Evolutionary conservation across 768 basidiomycete genomes (phyloP).

Genomic region (Terana coerulea): DNA sequence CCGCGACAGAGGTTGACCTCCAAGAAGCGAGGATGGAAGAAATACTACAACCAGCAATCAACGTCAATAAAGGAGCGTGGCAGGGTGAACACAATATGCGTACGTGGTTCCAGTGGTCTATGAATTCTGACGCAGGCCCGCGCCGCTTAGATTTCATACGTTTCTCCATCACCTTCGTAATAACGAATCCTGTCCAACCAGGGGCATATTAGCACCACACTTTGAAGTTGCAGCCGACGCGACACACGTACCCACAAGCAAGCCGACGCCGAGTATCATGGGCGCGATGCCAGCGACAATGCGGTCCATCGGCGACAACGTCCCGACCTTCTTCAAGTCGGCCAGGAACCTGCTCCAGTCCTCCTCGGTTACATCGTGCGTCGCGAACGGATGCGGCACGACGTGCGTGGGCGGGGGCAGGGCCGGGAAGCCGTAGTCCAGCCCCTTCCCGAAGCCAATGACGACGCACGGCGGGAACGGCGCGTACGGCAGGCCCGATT

Average conservation of each 20-base stretch:
- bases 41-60: constrained; percentile 16
- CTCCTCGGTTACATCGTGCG: constrained; percentile 43
- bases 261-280: not conserved
- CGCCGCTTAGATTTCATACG: constrained; percentile 35
- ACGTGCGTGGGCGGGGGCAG: not conserved
- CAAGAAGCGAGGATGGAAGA: constrained; percentile 22
- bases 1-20: constrained; percentile 18
- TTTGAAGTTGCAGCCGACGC: not conserved
- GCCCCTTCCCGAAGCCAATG: not conserved
- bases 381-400: constrained; percentile 45
- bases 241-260: not conserved
- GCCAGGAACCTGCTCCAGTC: constrained; percentile 43
- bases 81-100: not conserved
- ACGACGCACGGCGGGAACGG: not conserved
- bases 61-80: not conserved
- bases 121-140: constrained; percentile 34
- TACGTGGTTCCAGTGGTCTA: constrained; percentile 52
- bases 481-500: constrained; percentile 3
- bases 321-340: constrained; percentile 11
- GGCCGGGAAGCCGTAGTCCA: constrained; percentile 6
- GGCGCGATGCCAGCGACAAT: not conserved
- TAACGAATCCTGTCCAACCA: constrained; percentile 28
- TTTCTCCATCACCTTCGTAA: constrained; percentile 12
- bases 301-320: constrained; percentile 1
- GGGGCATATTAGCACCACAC: no score